Conservation (phyloP, 139 green algal genomes). For the Zygnema cylindricum region DNA sequence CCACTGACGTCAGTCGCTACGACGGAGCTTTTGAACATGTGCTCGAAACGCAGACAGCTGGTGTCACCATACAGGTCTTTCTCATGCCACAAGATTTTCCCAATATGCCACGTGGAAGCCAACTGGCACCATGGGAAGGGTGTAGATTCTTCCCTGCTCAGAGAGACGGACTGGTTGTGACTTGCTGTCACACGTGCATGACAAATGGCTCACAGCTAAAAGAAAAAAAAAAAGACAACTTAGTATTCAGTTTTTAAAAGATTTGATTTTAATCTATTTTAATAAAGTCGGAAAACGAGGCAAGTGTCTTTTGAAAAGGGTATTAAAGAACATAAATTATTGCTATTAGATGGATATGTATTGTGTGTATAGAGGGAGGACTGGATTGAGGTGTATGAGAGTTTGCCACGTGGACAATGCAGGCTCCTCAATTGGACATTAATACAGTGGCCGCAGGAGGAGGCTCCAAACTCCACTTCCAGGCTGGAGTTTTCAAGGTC, state of each 20-base stretch:
- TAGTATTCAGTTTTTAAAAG: too few relatives aligned
- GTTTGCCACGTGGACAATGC: constrained; percentile 1
- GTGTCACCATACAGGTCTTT: constrained; percentile 72
- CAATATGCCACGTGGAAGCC: too few relatives aligned
- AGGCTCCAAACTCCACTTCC: constrained; percentile 69
- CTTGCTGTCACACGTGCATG: not conserved
- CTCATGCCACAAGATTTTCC: not conserved
- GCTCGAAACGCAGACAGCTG: constrained; percentile 87
- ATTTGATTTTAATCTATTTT: too few relatives aligned
- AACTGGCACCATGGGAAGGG: too few relatives aligned
- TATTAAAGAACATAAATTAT: too few relatives aligned
- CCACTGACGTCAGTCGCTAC: constrained; percentile 90
- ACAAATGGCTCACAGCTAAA: not conserved
- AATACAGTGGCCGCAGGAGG: constrained; percentile 97
- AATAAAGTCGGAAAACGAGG: too few relatives aligned
- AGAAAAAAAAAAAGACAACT: too few relatives aligned
- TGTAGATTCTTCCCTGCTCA: too few relatives aligned
- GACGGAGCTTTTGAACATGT: constrained; percentile 68
- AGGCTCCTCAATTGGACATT: constrained; percentile 96
- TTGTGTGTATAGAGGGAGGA: too few relatives aligned
- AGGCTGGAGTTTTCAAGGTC: constrained; percentile 64
- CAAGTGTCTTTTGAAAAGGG: too few relatives aligned
- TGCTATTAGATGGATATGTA: too few relatives aligned
- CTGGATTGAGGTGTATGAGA: not conserved
- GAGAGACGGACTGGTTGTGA: too few relatives aligned